These are phyloP conservation scores for Amniculicola lignicola DNA, from an alignment of 495 filamentous ascomycete genomes.

Conservation along the genomic window DNA sequence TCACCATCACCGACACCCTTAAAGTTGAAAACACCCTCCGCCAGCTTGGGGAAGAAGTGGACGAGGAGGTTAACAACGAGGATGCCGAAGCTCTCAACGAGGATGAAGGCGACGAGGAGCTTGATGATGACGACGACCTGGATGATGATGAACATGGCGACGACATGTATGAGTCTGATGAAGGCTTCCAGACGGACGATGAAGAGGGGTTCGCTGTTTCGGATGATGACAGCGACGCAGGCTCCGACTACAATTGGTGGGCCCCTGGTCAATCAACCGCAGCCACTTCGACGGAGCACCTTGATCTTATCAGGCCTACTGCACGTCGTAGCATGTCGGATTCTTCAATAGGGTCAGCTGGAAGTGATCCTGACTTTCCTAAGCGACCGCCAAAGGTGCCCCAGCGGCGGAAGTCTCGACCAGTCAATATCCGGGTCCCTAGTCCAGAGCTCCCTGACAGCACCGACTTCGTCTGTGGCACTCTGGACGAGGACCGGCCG, in stretches of 20 bases:
- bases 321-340: slow-evolving; percentile 54
- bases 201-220: slow-evolving; percentile 90
- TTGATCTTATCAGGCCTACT: slow-evolving; percentile 49
- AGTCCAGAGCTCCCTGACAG: slow-evolving; percentile 90
- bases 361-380: slow-evolving; percentile 41
- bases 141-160: slow-evolving; percentile 52
- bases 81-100: slow-evolving; percentile 45
- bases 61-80: slow-evolving; percentile 63
- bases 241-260: slow-evolving; percentile 76
- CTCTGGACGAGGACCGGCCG: slow-evolving; percentile 91
- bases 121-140: slow-evolving; percentile 51
- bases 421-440: slow-evolving; percentile 61
- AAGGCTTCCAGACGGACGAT: slow-evolving; percentile 85
- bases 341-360: slow-evolving; percentile 64
- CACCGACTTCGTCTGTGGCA: slow-evolving; percentile 97
- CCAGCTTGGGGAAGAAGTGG: slow-evolving; percentile 81
- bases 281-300: slow-evolving; percentile 53
- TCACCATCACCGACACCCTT: slow-evolving; percentile 87
- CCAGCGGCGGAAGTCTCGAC: slow-evolving; percentile 39
- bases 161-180: slow-evolving; percentile 61
- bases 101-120: slow-evolving; percentile 43
- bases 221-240: slow-evolving; percentile 75
- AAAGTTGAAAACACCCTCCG: slow-evolving; percentile 87
- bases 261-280: slow-evolving; percentile 59
- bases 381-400: slow-evolving; percentile 3